These are phyloP conservation scores for Tolypocladium endophyticum DNA, from an alignment of 2,329 filamentous ascomycete species.

Conservation along the genomic window DNA sequence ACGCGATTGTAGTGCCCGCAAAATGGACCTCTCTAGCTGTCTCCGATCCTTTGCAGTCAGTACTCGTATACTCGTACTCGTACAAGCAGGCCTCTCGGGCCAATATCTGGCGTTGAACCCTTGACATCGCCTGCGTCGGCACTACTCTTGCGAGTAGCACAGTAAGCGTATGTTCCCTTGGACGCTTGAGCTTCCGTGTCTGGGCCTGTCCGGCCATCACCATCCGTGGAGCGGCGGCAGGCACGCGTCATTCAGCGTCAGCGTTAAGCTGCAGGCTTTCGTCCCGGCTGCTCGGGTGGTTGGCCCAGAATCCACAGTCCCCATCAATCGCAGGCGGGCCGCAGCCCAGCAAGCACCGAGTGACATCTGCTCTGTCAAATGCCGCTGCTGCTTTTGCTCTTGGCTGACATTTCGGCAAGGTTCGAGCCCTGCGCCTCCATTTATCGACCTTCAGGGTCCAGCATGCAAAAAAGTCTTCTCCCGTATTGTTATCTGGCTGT, in stretches of 20 bases:
- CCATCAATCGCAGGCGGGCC: background rate
- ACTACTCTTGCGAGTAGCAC: no score
- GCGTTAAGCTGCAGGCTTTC: background rate
- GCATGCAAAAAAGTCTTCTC: background rate
- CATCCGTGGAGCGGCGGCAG: background rate
- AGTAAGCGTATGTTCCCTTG: background rate
- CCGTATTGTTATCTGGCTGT: background rate
- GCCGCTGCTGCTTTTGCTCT: background rate
- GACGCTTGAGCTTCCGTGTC: background rate
- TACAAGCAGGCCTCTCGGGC: background rate
- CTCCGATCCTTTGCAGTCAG: background rate
- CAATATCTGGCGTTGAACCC: background rate
- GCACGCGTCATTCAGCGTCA: background rate
- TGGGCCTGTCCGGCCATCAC: background rate
- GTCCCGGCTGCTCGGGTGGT: background rate
- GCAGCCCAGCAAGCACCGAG: background rate
- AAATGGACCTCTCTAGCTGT: background rate
- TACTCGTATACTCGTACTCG: no score
- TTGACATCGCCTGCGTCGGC: background rate
- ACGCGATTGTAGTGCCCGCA: background rate
- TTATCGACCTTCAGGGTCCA: background rate
- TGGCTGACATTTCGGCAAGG: background rate
- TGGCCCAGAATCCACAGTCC: background rate
- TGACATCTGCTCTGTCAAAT: background rate
- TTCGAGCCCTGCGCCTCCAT: background rate